Conservation (phyloP, 441 rosid genomes). For the Pelargonium fulgidum region DNA sequence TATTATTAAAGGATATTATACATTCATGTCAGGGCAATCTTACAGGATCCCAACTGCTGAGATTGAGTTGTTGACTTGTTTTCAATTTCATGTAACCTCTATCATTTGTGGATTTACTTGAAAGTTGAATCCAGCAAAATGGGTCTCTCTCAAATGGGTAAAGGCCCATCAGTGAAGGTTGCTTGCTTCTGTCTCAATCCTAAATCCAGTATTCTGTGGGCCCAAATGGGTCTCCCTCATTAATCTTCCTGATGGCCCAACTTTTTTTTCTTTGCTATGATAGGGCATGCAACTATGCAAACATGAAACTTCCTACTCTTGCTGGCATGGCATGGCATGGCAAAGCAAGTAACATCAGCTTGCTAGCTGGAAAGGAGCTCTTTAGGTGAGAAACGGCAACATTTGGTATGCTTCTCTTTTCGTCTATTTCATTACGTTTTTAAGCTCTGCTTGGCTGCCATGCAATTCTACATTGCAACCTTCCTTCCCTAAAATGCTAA, state of each 20-base stretch:
- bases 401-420: conserved; percentile 5
- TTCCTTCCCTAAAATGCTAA: not conserved
- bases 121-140: conserved; percentile 8
- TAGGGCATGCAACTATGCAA: not conserved
- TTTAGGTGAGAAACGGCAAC: not conserved
- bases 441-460: conserved; percentile 7
- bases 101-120: not conserved
- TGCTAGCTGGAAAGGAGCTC: conserved; percentile 7
- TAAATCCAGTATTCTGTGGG: conserved; percentile 1
- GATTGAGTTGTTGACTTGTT: not conserved
- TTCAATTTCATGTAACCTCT: not conserved
- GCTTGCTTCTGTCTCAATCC: not conserved
- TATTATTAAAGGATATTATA: too few species aligned
- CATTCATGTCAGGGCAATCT: too few species aligned
- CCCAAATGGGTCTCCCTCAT: conserved; percentile 1
- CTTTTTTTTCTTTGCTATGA: not conserved
- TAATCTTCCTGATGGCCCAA: conserved; percentile 3
- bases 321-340: not conserved
- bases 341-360: conserved; percentile 5
- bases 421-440: not conserved
- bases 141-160: conserved; percentile 2
- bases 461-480: not conserved
- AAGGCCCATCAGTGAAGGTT: not conserved
- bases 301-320: not conserved
- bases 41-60: not conserved